phyloP scores from a whole-genome alignment of 1,284 basidiomycete genomes.

The Apiotrichum sp. region DNA sequence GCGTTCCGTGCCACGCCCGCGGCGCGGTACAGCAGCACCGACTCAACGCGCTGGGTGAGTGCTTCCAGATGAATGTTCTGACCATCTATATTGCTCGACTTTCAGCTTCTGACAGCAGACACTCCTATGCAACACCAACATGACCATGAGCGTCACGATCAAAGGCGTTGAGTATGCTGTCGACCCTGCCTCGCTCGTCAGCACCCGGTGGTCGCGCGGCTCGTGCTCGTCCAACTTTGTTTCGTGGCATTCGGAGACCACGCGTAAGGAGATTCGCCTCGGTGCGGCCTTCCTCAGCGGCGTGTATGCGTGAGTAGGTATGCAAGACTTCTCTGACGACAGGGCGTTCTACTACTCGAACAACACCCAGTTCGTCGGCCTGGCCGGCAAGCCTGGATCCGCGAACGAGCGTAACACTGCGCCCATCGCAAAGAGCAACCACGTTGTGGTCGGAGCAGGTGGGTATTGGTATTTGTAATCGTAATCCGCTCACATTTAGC shows the following conservation, averaged over 20 bases:
- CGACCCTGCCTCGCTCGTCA: constrained; percentile 26
- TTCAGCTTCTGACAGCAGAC: constrained; percentile 19
- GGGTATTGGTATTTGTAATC: too few species aligned
- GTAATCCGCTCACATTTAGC: constrained; percentile 15
- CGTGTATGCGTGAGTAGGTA: constrained; percentile 38
- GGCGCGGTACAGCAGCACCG: constrained; percentile 5
- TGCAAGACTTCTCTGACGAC: neutral
- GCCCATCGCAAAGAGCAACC: neutral
- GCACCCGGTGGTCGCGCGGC: constrained; percentile 17
- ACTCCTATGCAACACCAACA: constrained; percentile 35
- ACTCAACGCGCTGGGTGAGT: neutral
- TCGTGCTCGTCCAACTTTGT: constrained; percentile 38
- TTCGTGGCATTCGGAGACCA: constrained; percentile 28
- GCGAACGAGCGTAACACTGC: constrained; percentile 20
- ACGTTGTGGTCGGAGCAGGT: neutral
- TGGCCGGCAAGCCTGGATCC: constrained; percentile 38
- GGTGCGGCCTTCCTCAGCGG: constrained; percentile 42
- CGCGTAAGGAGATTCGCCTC: constrained; percentile 33
- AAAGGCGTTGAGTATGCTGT: constrained; percentile 28
- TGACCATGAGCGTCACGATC: constrained; percentile 32
- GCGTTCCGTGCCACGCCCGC: constrained; percentile 24
- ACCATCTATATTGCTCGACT: neutral
- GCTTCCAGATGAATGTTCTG: neutral
- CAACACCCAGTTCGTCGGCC: constrained; percentile 29
- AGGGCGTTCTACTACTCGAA: constrained; percentile 37